phyloP scores from a whole-genome alignment of 306 rosid species.

The Ceratonia siliqua region DNA sequence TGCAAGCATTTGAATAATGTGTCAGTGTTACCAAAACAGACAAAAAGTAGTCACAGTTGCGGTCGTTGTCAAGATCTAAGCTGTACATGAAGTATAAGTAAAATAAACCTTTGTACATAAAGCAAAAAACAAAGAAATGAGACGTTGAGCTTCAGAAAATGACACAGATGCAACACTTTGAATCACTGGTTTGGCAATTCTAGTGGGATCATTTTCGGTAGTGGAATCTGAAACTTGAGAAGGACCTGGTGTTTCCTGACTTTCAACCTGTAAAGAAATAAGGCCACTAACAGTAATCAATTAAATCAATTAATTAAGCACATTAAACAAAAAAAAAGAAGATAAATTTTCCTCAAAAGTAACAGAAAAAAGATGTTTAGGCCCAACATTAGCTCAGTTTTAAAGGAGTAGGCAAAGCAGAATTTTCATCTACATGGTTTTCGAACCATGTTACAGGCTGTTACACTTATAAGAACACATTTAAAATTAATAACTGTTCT shows the following conservation, averaged over 20 bases:
- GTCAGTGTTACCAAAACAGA: slow-evolving; percentile 26
- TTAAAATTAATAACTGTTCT: background rate
- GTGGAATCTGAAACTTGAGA: slow-evolving; percentile 59
- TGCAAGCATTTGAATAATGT: slow-evolving; percentile 43
- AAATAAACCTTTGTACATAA: slow-evolving; percentile 80
- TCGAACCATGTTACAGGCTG: background rate
- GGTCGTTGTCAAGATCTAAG: slow-evolving; percentile 19
- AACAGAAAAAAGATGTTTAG: background rate
- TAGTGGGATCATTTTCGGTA: slow-evolving; percentile 57
- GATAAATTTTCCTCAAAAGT: background rate
- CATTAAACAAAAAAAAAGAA: background rate
- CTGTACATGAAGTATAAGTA: slow-evolving; percentile 17
- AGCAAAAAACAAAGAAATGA: slow-evolving; percentile 85
- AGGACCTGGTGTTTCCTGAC: slow-evolving; percentile 59
- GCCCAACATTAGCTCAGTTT: background rate
- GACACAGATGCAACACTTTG: slow-evolving; percentile 53
- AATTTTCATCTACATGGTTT: background rate
- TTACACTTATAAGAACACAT: background rate
- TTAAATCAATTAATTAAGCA: slow-evolving; percentile 27
- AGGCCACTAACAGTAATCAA: slow-evolving; percentile 7
- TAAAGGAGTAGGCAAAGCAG: slow-evolving; percentile 11
- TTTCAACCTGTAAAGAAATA: slow-evolving; percentile 54
- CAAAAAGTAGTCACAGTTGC: background rate
- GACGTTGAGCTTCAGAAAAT: slow-evolving; percentile 75
- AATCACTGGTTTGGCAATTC: slow-evolving; percentile 38